Conservation (phyloP, 2,329 filamentous ascomycete genomes). For the Endoconidiophora laricicola region DNA sequence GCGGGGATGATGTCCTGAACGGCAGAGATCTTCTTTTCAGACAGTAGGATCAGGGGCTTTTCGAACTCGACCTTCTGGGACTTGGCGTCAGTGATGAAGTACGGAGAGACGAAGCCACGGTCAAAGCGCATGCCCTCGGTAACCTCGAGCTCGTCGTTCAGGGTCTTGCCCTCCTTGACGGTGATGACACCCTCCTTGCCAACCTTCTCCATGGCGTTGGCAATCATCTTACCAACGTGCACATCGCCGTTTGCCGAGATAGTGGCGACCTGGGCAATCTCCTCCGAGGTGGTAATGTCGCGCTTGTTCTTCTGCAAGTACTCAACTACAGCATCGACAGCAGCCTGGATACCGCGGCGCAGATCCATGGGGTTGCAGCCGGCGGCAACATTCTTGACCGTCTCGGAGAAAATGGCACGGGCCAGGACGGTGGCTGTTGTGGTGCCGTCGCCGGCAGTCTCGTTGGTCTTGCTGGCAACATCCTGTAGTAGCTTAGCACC, state of each 20-base stretch:
- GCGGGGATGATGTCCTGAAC: conserved; percentile 98
- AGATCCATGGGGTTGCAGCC: conserved; percentile 99
- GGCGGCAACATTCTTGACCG: conserved; percentile 97
- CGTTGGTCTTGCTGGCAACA: conserved; percentile 98
- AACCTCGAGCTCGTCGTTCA: conserved; percentile 92
- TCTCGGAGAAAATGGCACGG: conserved; percentile 97
- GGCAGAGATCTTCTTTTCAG: conserved; percentile 99
- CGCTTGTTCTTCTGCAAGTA: conserved; percentile 92
- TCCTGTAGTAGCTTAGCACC: conserved; percentile 93
- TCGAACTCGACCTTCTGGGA: conserved; percentile 98
- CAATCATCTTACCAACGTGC: conserved; percentile 89
- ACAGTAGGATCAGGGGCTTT: conserved; percentile 95
- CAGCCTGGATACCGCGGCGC: conserved; percentile 88
- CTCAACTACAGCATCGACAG: conserved; percentile 85
- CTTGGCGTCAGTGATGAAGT: conserved; percentile 99
- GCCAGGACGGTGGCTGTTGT: conserved; percentile 95
- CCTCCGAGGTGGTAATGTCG: conserved; percentile 91
- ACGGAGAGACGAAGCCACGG: conserved; percentile 93
- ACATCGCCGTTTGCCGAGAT: conserved; percentile 95
- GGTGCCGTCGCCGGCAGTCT: conserved; percentile 95
- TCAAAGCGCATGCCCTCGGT: conserved; percentile 99
- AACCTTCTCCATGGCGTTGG: conserved; percentile 98
- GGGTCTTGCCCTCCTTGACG: conserved; percentile 99
- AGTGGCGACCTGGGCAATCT: conserved; percentile 95
- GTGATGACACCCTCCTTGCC: conserved; percentile 99